These are phyloP conservation scores for Solanum dulcamara DNA, from an alignment of 257 asterid genomes.

Conservation along the genomic window DNA sequence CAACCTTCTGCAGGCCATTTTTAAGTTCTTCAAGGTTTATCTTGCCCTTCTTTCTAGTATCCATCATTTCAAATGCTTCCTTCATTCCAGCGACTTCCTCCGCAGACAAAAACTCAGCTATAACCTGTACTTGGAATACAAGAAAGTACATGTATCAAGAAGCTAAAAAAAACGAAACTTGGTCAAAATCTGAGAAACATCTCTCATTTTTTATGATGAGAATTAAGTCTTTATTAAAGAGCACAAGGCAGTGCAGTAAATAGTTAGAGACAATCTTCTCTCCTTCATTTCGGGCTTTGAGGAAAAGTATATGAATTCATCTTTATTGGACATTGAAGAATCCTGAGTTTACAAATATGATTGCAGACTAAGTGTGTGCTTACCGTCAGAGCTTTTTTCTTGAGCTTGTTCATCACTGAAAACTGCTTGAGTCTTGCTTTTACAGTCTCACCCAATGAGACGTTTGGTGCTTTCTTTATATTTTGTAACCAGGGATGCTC, in stretches of 20 bases:
- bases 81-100: slow-evolving; percentile 66
- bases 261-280: background rate
- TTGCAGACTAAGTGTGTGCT: background rate
- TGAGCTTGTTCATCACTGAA: slow-evolving; percentile 62
- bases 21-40: slow-evolving; percentile 35
- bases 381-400: slow-evolving; percentile 60
- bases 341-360: background rate
- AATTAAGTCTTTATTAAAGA: background rate
- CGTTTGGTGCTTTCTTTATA: slow-evolving; percentile 56
- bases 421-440: slow-evolving; percentile 68
- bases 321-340: background rate
- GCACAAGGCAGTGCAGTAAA: background rate
- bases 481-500: slow-evolving; percentile 69
- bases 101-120: slow-evolving; percentile 57
- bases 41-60: slow-evolving; percentile 36
- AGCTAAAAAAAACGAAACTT: background rate
- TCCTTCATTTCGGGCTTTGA: background rate
- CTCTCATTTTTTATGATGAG: background rate
- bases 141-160: background rate
- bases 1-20: slow-evolving; percentile 45
- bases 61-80: slow-evolving; percentile 49
- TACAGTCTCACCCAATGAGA: slow-evolving; percentile 61
- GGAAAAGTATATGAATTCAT: background rate
- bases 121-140: slow-evolving; percentile 25
- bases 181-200: background rate